Evolutionary conservation across 2,329 filamentous ascomycete species (phyloP).

Genomic region (Neurospora sp.): DNA sequence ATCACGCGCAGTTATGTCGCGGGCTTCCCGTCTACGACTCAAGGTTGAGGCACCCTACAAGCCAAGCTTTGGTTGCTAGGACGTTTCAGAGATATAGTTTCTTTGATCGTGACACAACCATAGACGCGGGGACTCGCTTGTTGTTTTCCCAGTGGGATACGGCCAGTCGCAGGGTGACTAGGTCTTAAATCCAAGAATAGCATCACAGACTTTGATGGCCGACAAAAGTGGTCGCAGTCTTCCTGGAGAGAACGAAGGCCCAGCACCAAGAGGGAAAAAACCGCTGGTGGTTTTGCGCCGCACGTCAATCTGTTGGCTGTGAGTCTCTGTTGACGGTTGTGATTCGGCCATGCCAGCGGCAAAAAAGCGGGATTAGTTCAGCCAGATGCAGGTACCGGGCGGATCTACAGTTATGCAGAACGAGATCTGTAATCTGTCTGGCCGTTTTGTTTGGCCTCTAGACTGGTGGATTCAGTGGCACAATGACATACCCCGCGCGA

Average conservation of each 20-base stretch:
- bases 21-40: neutral
- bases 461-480: neutral
- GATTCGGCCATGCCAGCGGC: neutral
- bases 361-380: neutral
- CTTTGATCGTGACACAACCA: neutral
- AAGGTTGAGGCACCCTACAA: neutral
- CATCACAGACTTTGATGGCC: neutral
- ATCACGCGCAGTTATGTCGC: neutral
- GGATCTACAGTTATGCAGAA: neutral
- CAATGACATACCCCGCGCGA: neutral
- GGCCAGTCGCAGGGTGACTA: neutral
- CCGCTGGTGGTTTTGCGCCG: neutral
- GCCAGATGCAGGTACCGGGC: neutral
- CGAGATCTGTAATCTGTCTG: neutral
- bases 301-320: neutral
- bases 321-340: neutral
- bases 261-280: neutral
- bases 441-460: neutral
- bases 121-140: neutral
- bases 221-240: neutral
- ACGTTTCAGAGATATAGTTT: neutral
- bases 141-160: neutral
- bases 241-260: neutral
- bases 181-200: neutral
- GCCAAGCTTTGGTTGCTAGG: neutral